These are phyloP conservation scores for Talaromyces sp. DNA, from an alignment of 2,329 filamentous ascomycete genomes.

Conservation along the genomic window DNA sequence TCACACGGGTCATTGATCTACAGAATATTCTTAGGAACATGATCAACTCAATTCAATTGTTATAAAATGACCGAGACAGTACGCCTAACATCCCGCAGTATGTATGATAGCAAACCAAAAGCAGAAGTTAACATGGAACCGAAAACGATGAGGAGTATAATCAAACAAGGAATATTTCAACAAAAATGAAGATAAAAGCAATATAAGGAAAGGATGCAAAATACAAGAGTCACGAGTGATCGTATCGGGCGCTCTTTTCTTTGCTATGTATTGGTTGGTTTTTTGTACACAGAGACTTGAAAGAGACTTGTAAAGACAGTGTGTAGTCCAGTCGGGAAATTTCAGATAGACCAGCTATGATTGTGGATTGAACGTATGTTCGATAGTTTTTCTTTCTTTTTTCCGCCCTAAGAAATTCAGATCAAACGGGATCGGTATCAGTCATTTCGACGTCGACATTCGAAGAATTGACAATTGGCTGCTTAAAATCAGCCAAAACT, in stretches of 20 bases:
- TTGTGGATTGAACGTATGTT: neutral
- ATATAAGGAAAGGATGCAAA: neutral
- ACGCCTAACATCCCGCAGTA: neutral
- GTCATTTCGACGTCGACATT: constrained; percentile 17
- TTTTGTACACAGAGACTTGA: neutral
- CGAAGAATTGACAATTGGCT: constrained; percentile 11
- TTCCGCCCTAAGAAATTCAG: neutral
- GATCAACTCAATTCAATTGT: neutral
- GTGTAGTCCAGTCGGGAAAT: neutral
- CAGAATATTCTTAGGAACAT: neutral
- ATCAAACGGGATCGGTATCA: constrained; percentile 11
- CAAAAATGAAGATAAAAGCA: neutral
- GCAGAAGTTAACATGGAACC: neutral
- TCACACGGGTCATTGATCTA: neutral
- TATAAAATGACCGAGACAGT: neutral
- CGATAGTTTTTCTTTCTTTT: neutral
- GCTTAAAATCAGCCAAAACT: constrained; percentile 12
- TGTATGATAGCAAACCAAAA: neutral
- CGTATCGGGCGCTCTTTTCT: neutral
- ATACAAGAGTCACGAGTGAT: neutral
- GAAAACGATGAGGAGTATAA: neutral
- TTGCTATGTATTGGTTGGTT: neutral
- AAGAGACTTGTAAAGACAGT: neutral
- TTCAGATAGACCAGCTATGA: neutral
- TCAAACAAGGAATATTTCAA: neutral